Base-by-base conservation (phyloP, 1,284 basidiomycete genomes). In the Ganoderma lucidum region DNA sequence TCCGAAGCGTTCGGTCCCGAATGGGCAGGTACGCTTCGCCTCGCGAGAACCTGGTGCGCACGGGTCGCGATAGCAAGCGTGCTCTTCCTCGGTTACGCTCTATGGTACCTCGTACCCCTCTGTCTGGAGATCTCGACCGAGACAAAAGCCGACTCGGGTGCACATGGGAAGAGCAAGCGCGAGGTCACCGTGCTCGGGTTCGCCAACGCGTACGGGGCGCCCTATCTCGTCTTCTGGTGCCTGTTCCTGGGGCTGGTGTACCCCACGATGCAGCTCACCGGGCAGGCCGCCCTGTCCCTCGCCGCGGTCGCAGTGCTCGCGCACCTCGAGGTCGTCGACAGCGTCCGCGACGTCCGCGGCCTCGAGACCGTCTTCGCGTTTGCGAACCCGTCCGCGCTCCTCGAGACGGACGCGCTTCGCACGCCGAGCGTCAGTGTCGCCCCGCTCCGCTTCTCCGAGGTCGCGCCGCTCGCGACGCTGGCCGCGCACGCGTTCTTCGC, bases 201-300 rank as follows among this genome's bases (percentile, higher is more conserved):
- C 76, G 93, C 94, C 0, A 99, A 99, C 79, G 90, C 93, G 0
- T 95, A 93, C 74, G 98, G 96, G 3, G 90, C 96, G 23, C 90
- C 93, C 0, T 98, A 96, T 79, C 81, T 97, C 64, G 82, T 98
- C 59, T 93, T 98, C 76, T 90, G 93, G 84, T 84, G 87, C 23
- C 84, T 93, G 37, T 81, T 86, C 53, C 88, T 97, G 63, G 83
- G 86, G 15, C 67, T 93, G 32, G 82, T 92, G 12, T 96, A 92
- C 81, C 80, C 90, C 41, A 83, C 90, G 6, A 89, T 87, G 12
- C 95, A 96, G 74, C 88, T 96, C 1, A 91, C 91, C 0, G 96
- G 93, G 0, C 97, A 99, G 78, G 70, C 98, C 30, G 87, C 91
- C 2, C 83, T 98, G 55, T 87, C 84, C 0, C 83, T 93, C 0